Evolutionary conservation across 768 basidiomycete genomes (phyloP).

Genomic region (Pisolithus tinctorius): DNA sequence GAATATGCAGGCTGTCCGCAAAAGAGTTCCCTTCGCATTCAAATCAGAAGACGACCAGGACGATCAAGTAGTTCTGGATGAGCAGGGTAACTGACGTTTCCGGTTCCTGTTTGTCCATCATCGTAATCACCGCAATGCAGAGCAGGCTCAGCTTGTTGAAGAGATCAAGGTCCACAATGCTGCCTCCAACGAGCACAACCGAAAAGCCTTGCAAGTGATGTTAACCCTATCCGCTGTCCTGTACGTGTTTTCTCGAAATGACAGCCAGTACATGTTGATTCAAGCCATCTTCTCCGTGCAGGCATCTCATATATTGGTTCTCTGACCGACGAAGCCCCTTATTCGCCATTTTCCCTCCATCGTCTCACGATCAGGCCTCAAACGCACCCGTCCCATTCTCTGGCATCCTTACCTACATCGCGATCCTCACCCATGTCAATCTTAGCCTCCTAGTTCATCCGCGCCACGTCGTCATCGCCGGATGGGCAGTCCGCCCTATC

Average conservation of each 20-base stretch:
- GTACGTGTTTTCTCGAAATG: slow-evolving; percentile 28
- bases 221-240: slow-evolving; percentile 40
- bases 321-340: slow-evolving; percentile 43
- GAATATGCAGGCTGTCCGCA: slow-evolving; percentile 30
- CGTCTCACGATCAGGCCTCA: slow-evolving; percentile 4
- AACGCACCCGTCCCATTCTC: slow-evolving; percentile 38
- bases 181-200: slow-evolving; percentile 35
- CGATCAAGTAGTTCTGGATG: slow-evolving; percentile 37
- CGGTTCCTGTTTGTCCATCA: not conserved
- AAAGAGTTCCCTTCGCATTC: slow-evolving; percentile 40
- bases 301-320: slow-evolving; percentile 44
- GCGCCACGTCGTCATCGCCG: slow-evolving; percentile 21
- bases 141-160: slow-evolving; percentile 57
- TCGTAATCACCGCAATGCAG: slow-evolving; percentile 27
- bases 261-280: not conserved
- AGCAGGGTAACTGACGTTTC: slow-evolving; percentile 37
- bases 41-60: slow-evolving; percentile 26
- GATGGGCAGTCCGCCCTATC: slow-evolving; percentile 24
- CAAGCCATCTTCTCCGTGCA: slow-evolving; percentile 16
- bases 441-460: slow-evolving; percentile 39
- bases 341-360: slow-evolving; percentile 35
- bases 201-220: slow-evolving; percentile 33
- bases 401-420: slow-evolving; percentile 39
- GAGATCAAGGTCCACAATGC: slow-evolving; percentile 39
- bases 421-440: slow-evolving; percentile 45